Evolutionary conservation across 2,329 filamentous ascomycete species (phyloP), one percentile per base, ranked within the genome.

Genomic region (Xylariales sp.): DNA sequence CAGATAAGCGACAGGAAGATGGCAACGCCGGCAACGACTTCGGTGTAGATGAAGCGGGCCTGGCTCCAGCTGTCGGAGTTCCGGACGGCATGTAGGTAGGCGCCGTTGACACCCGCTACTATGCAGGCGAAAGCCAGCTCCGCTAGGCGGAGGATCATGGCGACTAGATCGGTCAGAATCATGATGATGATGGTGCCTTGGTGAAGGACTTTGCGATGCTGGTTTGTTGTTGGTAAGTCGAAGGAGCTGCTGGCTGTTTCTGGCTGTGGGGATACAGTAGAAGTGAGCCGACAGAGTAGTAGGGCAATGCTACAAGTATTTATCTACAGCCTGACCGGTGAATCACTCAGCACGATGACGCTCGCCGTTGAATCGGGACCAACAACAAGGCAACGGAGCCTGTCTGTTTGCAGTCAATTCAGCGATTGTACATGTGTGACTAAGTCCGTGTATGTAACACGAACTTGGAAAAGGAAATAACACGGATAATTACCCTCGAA

Each of bases 1-100:
- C 84, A 87, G 47, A 90, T 59, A 19, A 90, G 63, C 4, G 78
- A 70, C n/a, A 87, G 67, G 29, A 90, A 60, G 41, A 89, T 78
- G 10, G 81, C 78, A 14, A 90, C 55, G 15, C 72, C 81, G 3
- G 86, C 82, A 28, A 89, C 73, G 14, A 87, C 77, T 55, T 85
- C 77, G 33, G 84, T 78, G 68, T 88, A 90, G 64, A 90, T 87
- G 66, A 83, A 81, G 43, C 85, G 80, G 25, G 73, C 80, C 28
- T 76, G 65, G 14, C 70, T 65, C 71, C 76, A 81, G 45, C 69
- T 62, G 40, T 71, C 69, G 25, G 68, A 60, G 24, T 66, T 49
- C 16, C 66, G 46, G 38, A 67, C 66, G 3, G 63, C 51, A 57
- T 80, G 73, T 19, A 89, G 76, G 59, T 84, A 84, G 49, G 77